A percentile compares a stretch with the other conserved stretches of the same genome.
These are phyloP conservation scores for Tetrahymena borealis DNA, from an alignment of 73 alveolate genomes.

Conservation along the genomic window DNA sequence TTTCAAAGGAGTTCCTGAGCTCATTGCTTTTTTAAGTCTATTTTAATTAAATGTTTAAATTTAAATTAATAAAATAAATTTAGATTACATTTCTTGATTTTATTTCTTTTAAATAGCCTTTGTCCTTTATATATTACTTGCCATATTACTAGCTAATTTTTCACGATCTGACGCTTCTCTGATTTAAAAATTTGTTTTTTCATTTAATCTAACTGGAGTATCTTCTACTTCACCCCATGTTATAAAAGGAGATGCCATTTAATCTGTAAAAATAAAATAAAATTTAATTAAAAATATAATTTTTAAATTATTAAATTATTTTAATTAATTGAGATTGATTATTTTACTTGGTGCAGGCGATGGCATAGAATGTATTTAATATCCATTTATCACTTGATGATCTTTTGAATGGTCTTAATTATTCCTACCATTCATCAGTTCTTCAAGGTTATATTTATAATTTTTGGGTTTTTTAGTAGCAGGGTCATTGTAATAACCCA, in stretches of 20 bases:
- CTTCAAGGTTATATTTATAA: not conserved
- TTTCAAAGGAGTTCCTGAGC: not conserved
- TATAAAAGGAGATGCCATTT: not conserved
- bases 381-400: not conserved
- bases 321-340: too few relatives aligned
- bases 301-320: too few relatives aligned
- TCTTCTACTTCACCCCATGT: not conserved
- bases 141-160: not conserved
- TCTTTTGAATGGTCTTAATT: not conserved
- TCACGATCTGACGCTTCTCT: not conserved
- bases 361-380: not conserved
- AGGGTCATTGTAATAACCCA: not conserved
- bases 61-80: not conserved
- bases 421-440: not conserved
- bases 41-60: not conserved
- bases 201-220: not conserved
- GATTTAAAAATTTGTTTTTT: not conserved
- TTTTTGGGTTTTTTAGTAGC: not conserved
- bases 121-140: not conserved
- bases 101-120: not conserved
- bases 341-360: not conserved
- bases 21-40: not conserved
- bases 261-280: not conserved
- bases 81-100: not conserved
- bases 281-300: too few relatives aligned